Conservation (phyloP, 2,329 filamentous ascomycete species). For the Cercospora sojina region DNA sequence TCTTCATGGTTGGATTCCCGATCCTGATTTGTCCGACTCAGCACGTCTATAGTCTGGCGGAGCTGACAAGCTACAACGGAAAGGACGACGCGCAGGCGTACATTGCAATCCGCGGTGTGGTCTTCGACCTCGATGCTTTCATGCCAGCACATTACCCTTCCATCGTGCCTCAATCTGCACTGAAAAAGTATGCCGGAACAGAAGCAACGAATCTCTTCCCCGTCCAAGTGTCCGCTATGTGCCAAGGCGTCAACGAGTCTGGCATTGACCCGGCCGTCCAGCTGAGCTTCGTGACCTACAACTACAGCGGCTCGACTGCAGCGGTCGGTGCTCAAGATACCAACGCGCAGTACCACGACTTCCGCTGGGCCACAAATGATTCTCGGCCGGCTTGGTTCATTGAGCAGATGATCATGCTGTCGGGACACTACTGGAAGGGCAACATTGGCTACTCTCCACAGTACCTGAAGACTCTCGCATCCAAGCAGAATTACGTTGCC, state of each 20-base stretch:
- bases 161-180: constrained; percentile 58
- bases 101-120: constrained; percentile 80
- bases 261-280: constrained; percentile 70
- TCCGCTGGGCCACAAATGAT: constrained; percentile 79
- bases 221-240: constrained; percentile 88
- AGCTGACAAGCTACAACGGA: constrained; percentile 73
- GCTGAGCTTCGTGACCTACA: constrained; percentile 77
- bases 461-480: constrained; percentile 68
- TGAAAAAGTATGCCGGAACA: constrained; percentile 79
- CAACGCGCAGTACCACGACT: constrained; percentile 87
- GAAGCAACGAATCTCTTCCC: constrained; percentile 92
- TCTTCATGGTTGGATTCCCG: constrained; percentile 89
- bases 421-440: constrained; percentile 78
- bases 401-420: constrained; percentile 79
- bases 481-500: constrained; percentile 60
- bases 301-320: constrained; percentile 66
- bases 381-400: constrained; percentile 87
- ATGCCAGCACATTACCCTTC: constrained; percentile 75
- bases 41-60: constrained; percentile 75
- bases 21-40: constrained; percentile 86
- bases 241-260: constrained; percentile 70
- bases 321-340: constrained; percentile 66
- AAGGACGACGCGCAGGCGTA: constrained; percentile 65
- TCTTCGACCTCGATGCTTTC: constrained; percentile 78
- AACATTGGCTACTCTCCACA: constrained; percentile 77